These are phyloP conservation scores for Coffea eugenioides DNA, from an alignment of 257 asterid species.

Conservation along the genomic window DNA sequence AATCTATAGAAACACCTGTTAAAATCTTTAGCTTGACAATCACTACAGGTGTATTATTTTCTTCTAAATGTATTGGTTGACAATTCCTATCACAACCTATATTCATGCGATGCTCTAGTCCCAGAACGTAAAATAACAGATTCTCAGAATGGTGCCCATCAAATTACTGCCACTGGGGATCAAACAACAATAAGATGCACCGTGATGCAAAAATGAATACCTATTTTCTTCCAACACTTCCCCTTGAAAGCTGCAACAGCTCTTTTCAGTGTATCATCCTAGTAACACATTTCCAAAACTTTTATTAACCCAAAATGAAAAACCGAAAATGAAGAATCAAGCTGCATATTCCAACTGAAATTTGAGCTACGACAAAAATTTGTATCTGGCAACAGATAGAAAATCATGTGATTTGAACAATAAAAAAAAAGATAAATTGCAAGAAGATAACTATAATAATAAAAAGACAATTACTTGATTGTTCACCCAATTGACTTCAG, in stretches of 20 bases:
- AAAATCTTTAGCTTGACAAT: neutral
- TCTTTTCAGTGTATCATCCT: slow-evolving; percentile 80
- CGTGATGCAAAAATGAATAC: slow-evolving; percentile 39
- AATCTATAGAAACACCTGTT: neutral
- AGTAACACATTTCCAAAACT: slow-evolving; percentile 20
- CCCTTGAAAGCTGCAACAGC: slow-evolving; percentile 86
- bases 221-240: slow-evolving; percentile 98
- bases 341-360: neutral
- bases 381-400: neutral
- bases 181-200: neutral
- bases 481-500: neutral
- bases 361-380: neutral
- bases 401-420: neutral
- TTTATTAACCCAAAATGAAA: neutral
- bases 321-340: neutral
- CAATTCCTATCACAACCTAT: neutral
- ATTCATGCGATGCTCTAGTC: neutral
- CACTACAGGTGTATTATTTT: neutral
- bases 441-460: neutral
- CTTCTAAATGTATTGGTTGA: neutral
- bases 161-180: neutral
- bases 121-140: neutral
- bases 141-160: neutral
- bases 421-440: slow-evolving; percentile 1
- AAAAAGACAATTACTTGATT: neutral